Base-by-base conservation (phyloP, 2,329 filamentous ascomycete genomes). In the Myriosclerotinia duriaeana region DNA sequence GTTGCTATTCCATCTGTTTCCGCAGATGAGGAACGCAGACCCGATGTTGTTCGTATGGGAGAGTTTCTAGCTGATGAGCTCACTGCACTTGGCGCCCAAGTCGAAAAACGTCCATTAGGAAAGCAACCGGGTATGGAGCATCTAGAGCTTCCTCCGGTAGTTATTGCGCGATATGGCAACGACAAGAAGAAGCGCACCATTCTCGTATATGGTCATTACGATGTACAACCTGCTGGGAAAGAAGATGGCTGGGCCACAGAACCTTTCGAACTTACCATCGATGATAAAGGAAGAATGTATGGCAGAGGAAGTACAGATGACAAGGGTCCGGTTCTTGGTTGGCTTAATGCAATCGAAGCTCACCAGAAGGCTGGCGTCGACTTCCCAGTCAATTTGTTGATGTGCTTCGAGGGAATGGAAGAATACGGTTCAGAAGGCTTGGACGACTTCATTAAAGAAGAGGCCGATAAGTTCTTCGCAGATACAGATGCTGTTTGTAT, bases 361-460 rank as follows among this genome's bases (percentile, higher is more conserved):
- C 95, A 99, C 83, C 89, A 97, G 80, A 95, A 96, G 83, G 93
- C 93, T 46, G 92, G 92, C 66, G 83, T 98, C 55, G 94, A 97
- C 62, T 92, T 99, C 78, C 95, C 95, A 11, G 95, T 99, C 76
- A 99, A 99, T 82, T 84, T 99, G 72, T 87, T 99, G 71, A 98
- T 97, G 92, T 99, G 95, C 84, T 98, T 99, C 74, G 95, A 99
- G 84, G 95, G 95, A 59, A 99, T 99, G 95, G 95, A 99, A 81
- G 95, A 99, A 82, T 97, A 96, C 78, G 95, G 95, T 61, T 97
- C 93, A 0, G 94, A 98, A 78, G 95, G 95, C 48, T 85, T 99
- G 65, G 95, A 99, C 76, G 94, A 97, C 73, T 90, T 98, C 72
- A 97, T 99, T 80, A 85, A 90, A 72, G 89, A 86, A 56, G 95